Evolutionary conservation across 805 yeast genomes (phyloP), one percentile per base, ranked within the genome.

Genomic region (Schizosaccharomyces osmophilus): DNA sequence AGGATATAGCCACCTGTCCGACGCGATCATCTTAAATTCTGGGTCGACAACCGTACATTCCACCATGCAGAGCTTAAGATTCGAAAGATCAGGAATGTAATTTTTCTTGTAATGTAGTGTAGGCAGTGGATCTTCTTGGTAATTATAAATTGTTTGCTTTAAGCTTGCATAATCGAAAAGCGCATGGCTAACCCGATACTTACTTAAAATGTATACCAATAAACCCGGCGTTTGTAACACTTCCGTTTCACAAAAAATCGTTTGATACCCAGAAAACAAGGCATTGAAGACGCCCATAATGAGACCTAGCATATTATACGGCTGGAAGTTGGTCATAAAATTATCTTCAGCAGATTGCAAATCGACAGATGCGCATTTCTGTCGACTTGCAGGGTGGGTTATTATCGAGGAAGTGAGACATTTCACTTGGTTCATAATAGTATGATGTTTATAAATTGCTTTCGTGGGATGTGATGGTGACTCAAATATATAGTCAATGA

Each of bases 11-110:
- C 95, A 93, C 63, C 97, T 77, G 64, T 87, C 90, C 11, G 94
- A 81, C 51, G 93, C 74, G 69, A 93, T 82, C 65, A 86, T 95
- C 66, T 88, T 81, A 65, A 90, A 90, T 66, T 93, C 98, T 5
- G 95, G 86, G 69, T 93, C 97, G 4, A 89, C 87, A 0, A 94
- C 85, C 5, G 84, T 77, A 1, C 96, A 85, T 65, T 87, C 87
- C 11, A 94, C 87, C 43, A 93, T 72, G 60, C 95, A 94, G 89
- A 96, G 88, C 66, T 82, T 81, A 1, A 93, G 82, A 32, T 84
- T 78, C 0, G 89, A 81, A 48, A 93, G 76, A 68, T 89, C 87
- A 2, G 87, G 87, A 61, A 81, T 79, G 63, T 79, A 81, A 58
- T 83, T 80, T 66, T 83, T 85, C 48, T 85, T 84, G 68, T 77